Base-by-base conservation (phyloP, 305 asterid species). In the Rubia peregrina region DNA sequence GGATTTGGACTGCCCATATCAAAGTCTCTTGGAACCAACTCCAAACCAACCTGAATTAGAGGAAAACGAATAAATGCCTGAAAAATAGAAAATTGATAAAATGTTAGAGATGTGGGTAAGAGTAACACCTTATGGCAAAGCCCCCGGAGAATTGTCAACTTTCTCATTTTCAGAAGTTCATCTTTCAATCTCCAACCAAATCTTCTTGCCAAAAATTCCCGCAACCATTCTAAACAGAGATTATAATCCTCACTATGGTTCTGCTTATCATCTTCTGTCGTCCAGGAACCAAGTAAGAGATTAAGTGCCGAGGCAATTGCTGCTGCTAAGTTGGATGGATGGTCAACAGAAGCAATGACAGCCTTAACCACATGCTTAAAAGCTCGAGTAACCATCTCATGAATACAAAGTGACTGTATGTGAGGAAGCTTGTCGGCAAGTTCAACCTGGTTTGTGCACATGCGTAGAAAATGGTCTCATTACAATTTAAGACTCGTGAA, bases 311-410 rank as follows among this genome's bases (percentile, higher is more conserved):
- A 70, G 57, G 98, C 96, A 74, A 95, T 87, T 76, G 95, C 90
- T 69, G 88, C 72, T 42, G 98, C 78, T 80, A 92, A 81, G 80
- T 81, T 75, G 70, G 89, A 85, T 77, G 75, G 79, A 79, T 82
- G 76, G 79, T 83, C 82, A 78, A 88, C 90, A 71, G 96, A 85
- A 67, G 97, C 94, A 85, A 95, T 89, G 62, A 92, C 99, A 79
- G 97, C 96, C 81, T 91, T 93, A 79, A 95, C 75, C n/a, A 85
- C 84, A 85, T 92, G 96, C 94, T 95, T 95, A 78, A 82, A 92
- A 76, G 99, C 95, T 76, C 99, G 97, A 59, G 97, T 86, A 80
- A 92, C 87, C 99, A 95, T 95, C 92, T 95, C 99, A 77, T 95
- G 99, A 71, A 95, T 87, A 80, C 99, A 95, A 77, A 95, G 98